Conservation (phyloP, 441 rosid species). For the Croton laevigatus region DNA sequence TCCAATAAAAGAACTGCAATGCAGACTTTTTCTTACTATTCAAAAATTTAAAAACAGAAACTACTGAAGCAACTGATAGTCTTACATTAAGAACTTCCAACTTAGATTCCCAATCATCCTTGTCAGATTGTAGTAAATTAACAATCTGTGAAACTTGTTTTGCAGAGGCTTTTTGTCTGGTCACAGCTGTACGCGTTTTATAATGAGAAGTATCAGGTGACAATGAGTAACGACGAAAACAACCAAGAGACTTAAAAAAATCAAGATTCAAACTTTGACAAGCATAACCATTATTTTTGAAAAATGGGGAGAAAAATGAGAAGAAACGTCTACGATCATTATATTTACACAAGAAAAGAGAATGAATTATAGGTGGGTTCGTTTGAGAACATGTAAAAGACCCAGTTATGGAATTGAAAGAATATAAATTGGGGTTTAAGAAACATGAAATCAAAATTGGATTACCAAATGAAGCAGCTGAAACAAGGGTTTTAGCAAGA, state of each 20-base stretch:
- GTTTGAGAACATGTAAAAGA: not conserved
- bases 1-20: conserved; percentile 45
- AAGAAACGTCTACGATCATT: not conserved
- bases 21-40: conserved; percentile 38
- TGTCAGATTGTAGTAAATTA: conserved; percentile 27
- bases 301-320: conserved; percentile 17
- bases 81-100: conserved; percentile 34
- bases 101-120: conserved; percentile 33
- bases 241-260: conserved; percentile 3
- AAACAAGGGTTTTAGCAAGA: conserved; percentile 4
- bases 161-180: conserved; percentile 10
- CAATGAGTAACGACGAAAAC: conserved; percentile 10
- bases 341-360: not conserved
- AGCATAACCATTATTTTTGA: no score
- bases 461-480: not conserved
- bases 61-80: conserved; percentile 27
- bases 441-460: not conserved
- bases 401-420: not conserved
- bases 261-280: conserved; percentile 17
- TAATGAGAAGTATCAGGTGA: conserved; percentile 1
- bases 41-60: conserved; percentile 32
- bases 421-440: not conserved
- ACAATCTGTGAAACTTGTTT: conserved; percentile 27
- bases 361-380: not conserved
- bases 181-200: conserved; percentile 4